Evolutionary conservation across 2,329 filamentous ascomycete species (phyloP), one percentile per base, ranked within the genome.

Genomic region (Eurotiales sp.): DNA sequence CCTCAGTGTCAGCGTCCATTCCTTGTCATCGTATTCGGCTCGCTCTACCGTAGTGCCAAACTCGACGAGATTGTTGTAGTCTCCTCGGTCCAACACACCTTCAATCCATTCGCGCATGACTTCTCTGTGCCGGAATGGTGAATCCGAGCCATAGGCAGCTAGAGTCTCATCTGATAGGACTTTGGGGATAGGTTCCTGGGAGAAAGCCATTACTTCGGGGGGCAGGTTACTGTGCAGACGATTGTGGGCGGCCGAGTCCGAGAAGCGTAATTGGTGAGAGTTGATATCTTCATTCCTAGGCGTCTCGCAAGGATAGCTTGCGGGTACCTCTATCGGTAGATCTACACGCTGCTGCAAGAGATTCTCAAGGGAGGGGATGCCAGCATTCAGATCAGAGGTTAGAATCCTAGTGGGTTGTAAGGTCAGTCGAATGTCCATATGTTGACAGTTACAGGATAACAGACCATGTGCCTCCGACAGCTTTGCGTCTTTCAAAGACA

Each of bases 111-210:
- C 61, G 22, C 75, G 70, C 4, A 87, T 75, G 2, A 82, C 74
- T 3, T 72, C 72, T 68, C 83, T 84, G 55, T 83, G 80, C 0
- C 84, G 71, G 56, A 86, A 87, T 0, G 83, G 83, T 0, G 81
- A 82, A 15, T 80, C 71, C 0, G 70, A 59, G 0, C 83, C 83
- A 54, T 86, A 5, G 5, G 25, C 25, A 27, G 25, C 5, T 27
- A 6, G 5, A 6, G 25, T 5, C 10, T 27, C 25, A 27, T 10
- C 10, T 6, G 25, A 5, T 27, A 27, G 25, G 5, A 6, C 10
- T 5, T 6, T 5, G 0, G 61, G 61, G 25, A 66, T 57, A 1
- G 61, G 55, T 6, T 58, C 59, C 23, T 64, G 60, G 3, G 60
- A 60, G 34, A 64, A 66, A 2, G 55, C 53, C 63, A 64, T 64